Base-by-base conservation (phyloP, 306 rosid species). In the Sophora flavescens region DNA sequence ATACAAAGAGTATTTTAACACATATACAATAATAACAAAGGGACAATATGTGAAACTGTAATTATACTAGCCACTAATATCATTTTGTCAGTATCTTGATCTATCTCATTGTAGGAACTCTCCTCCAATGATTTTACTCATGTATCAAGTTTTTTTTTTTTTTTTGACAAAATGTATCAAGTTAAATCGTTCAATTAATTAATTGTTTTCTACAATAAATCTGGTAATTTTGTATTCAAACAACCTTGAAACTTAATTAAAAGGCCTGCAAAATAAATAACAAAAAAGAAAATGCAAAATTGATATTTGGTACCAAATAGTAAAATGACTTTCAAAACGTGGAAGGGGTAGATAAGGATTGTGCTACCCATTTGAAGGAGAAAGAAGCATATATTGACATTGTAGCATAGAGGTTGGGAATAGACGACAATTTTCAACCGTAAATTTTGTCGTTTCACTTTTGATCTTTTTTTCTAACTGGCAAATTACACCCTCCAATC, bases 361-460 rank as follows among this genome's bases (percentile, higher is more conserved):
- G n/a, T n/a, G n/a, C n/a, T n/a, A n/a, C n/a, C n/a, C n/a, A n/a
- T n/a, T 22, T 1, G 50, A 36, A 35, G 6, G 12, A 17, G 52
- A 35, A 58, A 52, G 50, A 45, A 56, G 59, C 75, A 59, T 52
- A 15, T 28, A 8, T 42, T 42, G 47, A 78, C 76, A 22, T 7
- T 13, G 45, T 8, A 26, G 48, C 48, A 54, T 0, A 32, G 28
- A 80, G 54, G 44, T 2, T 45, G 45, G 51, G 39, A 51, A 36
- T 33, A 64, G 57, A 79, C 62, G 78, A 80, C 79, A 80, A 65
- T 44, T 8, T 36, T 57, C 28, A 36, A 36, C 35, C 47, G 8
- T 39, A 47, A 56, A 47, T 16, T 57, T 58, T 67, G 84, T 80
- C 71, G 76, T 67, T 74, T 67, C 15, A 17, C 18, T 22, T 36